Evolutionary conservation across 1,139 yeast species (phyloP).

Genomic region (Scheffersomyces parashehatae): DNA sequence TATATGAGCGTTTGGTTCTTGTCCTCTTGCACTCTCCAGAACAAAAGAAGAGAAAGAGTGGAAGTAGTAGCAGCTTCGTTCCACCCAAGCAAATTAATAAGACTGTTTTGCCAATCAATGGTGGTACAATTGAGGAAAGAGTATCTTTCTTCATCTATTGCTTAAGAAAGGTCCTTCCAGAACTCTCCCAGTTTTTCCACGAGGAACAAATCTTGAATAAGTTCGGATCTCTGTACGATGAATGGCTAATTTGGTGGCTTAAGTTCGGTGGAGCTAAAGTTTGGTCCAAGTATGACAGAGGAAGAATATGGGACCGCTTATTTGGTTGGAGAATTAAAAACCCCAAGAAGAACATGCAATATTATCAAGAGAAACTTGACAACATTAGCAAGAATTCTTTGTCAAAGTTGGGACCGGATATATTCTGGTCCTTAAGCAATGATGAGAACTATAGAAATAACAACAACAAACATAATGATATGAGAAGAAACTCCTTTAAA

Average conservation of each 20-base stretch:
- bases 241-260: constrained; percentile 95
- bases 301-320: constrained; percentile 84
- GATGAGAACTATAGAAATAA: constrained; percentile 9
- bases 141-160: constrained; percentile 72
- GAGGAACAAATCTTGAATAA: constrained; percentile 77
- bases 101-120: constrained; percentile 51
- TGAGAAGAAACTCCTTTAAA: constrained; percentile 27
- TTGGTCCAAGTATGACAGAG: constrained; percentile 79
- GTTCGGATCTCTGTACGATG: constrained; percentile 69
- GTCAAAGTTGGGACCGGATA: constrained; percentile 45
- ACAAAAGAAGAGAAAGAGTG: constrained; percentile 14
- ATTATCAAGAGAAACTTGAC: constrained; percentile 34
- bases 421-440: constrained; percentile 38
- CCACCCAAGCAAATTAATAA: constrained; percentile 26
- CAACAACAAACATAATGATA: neutral
- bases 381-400: constrained; percentile 15
- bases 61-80: constrained; percentile 1
- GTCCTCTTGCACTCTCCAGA: constrained; percentile 77
- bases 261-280: constrained; percentile 91
- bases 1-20: constrained; percentile 73
- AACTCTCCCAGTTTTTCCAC: constrained; percentile 69
- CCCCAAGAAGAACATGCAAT: constrained; percentile 30
- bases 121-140: constrained; percentile 70
- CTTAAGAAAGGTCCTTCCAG: constrained; percentile 69
- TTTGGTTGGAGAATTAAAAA: constrained; percentile 72